Conservation (phyloP, 176 grass and related monocot species). For the Tillandsia fasciculata region DNA sequence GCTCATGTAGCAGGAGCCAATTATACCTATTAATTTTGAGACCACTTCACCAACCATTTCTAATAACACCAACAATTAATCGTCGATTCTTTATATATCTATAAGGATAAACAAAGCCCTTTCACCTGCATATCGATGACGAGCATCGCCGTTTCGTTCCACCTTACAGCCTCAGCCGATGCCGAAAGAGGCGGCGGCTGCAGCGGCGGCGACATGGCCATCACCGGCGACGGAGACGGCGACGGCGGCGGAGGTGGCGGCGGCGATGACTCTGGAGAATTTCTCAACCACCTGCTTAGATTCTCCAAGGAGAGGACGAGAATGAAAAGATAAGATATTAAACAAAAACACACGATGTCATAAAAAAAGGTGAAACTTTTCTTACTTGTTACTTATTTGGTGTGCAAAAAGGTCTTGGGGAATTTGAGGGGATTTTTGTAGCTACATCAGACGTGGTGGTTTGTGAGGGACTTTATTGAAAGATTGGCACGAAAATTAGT, state of each 20-base stretch:
- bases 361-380: too few relatives aligned
- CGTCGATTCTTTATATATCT: too few relatives aligned
- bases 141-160: slow-evolving; percentile 54
- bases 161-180: background rate
- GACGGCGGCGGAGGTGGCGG: slow-evolving; percentile 1
- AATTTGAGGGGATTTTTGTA: too few relatives aligned
- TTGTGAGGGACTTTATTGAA: too few relatives aligned
- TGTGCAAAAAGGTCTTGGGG: too few relatives aligned
- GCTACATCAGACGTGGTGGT: too few relatives aligned
- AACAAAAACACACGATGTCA: too few relatives aligned
- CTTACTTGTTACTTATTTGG: too few relatives aligned
- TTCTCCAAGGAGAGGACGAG: background rate
- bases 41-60: slow-evolving; percentile 4
- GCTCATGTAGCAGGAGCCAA: background rate
- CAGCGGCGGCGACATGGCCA: background rate
- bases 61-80: background rate
- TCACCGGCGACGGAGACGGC: background rate
- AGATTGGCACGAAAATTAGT: too few relatives aligned
- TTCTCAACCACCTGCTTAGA: background rate
- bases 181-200: background rate
- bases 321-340: background rate
- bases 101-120: slow-evolving; percentile 2
- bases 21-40: background rate
- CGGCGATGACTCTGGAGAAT: slow-evolving; percentile 21
- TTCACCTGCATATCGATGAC: slow-evolving; percentile 74